Percentiles rank a stretch among this genome's conserved stretches.
These are phyloP conservation scores for Conticribra weissflogii DNA, from an alignment of 108 stramenopile genomes.

Conservation along the genomic window DNA sequence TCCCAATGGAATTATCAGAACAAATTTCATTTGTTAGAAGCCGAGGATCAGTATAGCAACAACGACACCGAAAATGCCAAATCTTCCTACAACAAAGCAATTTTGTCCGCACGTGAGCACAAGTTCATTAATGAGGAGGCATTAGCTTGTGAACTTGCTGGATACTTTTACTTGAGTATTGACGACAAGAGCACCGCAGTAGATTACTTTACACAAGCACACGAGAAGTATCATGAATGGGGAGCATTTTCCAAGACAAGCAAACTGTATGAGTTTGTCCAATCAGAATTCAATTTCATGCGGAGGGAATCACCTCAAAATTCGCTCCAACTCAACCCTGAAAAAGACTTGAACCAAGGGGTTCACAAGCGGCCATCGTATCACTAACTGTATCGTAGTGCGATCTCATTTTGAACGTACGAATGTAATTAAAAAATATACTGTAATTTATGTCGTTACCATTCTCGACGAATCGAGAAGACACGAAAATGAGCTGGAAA, in stretches of 20 bases:
- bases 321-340: no score
- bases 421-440: no score
- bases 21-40: constrained; percentile 24
- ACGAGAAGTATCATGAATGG: constrained; percentile 26
- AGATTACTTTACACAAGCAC: constrained; percentile 19
- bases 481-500: no score
- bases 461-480: no score
- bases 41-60: constrained; percentile 29
- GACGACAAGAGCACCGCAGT: constrained; percentile 7
- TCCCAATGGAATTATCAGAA: constrained; percentile 39
- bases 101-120: constrained; percentile 23
- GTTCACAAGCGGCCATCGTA: no score
- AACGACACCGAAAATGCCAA: constrained; percentile 12
- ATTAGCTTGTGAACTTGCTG: constrained; percentile 18
- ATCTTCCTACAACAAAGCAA: constrained; percentile 24
- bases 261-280: constrained; percentile 10
- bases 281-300: no score
- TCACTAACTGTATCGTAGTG: no score
- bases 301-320: no score
- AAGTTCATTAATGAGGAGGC: constrained; percentile 33
- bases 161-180: constrained; percentile 20
- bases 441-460: no score
- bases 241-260: constrained; percentile 29
- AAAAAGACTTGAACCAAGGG: no score
- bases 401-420: no score